A percentile compares a stretch with the other conserved stretches of the same genome.
Conservation (phyloP, 2,329 filamentous ascomycete genomes). For the Capronia coronata region DNA sequence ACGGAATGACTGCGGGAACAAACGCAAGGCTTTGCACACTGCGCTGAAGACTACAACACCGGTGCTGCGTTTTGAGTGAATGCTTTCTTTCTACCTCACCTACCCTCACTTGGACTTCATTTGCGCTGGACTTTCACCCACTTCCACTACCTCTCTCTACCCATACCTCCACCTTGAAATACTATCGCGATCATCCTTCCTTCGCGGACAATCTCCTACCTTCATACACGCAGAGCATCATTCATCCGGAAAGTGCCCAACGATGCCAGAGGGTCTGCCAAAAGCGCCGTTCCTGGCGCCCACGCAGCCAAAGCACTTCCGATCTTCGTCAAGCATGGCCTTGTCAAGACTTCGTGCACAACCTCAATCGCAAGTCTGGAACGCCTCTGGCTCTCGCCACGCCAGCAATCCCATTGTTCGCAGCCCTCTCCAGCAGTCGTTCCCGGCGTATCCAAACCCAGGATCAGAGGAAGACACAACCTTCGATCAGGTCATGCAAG, state of each 20-base stretch:
- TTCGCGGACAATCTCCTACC: too few relatives aligned
- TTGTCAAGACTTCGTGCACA: constrained; percentile 1
- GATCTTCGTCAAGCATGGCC: constrained; percentile 5
- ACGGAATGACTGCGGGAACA: too few relatives aligned
- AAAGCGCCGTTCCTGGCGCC: constrained; percentile 7
- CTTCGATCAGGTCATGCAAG: constrained; percentile 4
- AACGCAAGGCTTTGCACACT: too few relatives aligned
- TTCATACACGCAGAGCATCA: background rate
- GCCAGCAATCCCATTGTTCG: constrained; percentile 16
- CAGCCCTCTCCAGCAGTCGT: constrained; percentile 21
- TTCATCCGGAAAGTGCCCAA: background rate
- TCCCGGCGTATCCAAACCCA: constrained; percentile 11
- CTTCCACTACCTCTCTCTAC: background rate
- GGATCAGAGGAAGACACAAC: constrained; percentile 3
- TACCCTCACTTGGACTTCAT: constrained; percentile 3
- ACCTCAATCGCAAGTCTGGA: background rate
- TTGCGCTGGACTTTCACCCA: background rate
- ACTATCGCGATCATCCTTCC: background rate
- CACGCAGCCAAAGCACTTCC: constrained; percentile 6
- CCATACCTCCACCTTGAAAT: background rate
- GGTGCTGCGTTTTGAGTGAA: background rate
- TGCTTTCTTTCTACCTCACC: constrained; percentile 13
- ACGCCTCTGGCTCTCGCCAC: constrained; percentile 7
- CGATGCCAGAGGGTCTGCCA: constrained; percentile 10
- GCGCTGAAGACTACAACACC: too few relatives aligned